phyloP scores from a whole-genome alignment of 1,139 yeast species.

The Suhomyces panamericanus region DNA sequence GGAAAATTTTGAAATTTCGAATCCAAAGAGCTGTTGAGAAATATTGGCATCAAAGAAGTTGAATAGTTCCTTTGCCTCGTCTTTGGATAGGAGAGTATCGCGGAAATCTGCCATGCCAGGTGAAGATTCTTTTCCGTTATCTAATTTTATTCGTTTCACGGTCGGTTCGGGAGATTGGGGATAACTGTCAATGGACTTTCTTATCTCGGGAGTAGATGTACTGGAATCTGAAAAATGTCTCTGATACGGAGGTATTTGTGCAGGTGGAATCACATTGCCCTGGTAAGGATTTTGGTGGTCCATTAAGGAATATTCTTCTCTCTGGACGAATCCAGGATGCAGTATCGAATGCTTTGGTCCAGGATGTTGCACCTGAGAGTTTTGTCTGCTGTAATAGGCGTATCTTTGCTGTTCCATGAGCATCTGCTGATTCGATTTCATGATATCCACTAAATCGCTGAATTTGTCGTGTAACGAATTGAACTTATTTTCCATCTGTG shows the following conservation, averaged over 20 bases:
- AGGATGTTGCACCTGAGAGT: conserved; percentile 1
- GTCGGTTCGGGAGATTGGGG: not conserved
- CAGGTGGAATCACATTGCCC: not conserved
- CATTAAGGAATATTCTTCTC: not conserved
- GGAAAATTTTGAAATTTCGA: conserved; percentile 53
- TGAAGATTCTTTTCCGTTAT: not conserved
- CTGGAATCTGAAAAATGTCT: not conserved
- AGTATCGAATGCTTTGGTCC: not conserved
- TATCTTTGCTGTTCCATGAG: conserved; percentile 24
- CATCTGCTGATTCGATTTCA: conserved; percentile 35
- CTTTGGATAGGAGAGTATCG: conserved; percentile 33
- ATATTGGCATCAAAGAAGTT: conserved; percentile 55
- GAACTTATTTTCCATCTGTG: conserved; percentile 46
- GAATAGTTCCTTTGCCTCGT: conserved; percentile 54
- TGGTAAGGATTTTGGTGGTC: conserved; percentile 2
- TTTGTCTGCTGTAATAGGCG: not conserved
- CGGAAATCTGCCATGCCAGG: conserved; percentile 32
- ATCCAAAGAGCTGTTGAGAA: conserved; percentile 67
- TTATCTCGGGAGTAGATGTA: conserved; percentile 1
- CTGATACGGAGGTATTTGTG: not conserved
- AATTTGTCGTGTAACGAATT: conserved; percentile 48
- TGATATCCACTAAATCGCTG: conserved; percentile 42
- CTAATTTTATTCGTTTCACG: not conserved
- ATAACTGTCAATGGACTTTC: not conserved
- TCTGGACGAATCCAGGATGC: not conserved